These are phyloP conservation scores for Erodium chrysanthum DNA, from an alignment of 441 rosid species.

Conservation along the genomic window DNA sequence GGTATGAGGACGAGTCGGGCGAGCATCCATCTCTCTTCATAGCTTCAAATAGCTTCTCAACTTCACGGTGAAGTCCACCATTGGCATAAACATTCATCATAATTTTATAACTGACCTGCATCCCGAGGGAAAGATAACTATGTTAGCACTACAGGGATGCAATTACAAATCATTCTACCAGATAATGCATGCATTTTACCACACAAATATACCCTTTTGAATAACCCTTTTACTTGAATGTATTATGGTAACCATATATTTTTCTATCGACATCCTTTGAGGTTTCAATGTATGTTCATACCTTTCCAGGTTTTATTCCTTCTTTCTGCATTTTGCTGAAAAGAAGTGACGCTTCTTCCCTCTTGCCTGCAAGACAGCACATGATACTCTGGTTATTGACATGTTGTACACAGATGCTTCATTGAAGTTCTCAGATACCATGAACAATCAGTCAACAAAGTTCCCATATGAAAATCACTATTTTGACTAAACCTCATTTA, in stretches of 20 bases:
- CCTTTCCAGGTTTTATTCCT: conserved; percentile 71
- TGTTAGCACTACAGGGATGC: conserved; percentile 4
- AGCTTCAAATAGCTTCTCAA: conserved; percentile 38
- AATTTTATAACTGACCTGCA: conserved; percentile 69
- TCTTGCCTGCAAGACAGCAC: conserved; percentile 42
- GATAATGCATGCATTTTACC: not conserved
- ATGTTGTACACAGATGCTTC: conserved; percentile 10
- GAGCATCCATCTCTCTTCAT: conserved; percentile 49
- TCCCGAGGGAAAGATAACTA: conserved; percentile 12
- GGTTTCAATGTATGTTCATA: conserved; percentile 15
- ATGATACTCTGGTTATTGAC: conserved; percentile 6
- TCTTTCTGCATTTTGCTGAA: conserved; percentile 58
- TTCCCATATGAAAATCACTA: not conserved
- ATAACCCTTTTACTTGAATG: not conserved
- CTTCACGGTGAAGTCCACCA: conserved; percentile 37
- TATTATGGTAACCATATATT: not conserved
- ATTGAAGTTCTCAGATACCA: not conserved
- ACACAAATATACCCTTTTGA: no score
- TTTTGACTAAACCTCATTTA: not conserved
- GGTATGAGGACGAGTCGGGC: conserved; percentile 44
- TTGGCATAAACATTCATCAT: conserved; percentile 45
- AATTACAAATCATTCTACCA: not conserved
- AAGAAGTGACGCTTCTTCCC: conserved; percentile 43
- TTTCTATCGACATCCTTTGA: conserved; percentile 3
- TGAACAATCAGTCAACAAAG: not conserved